Base-by-base conservation (phyloP, 805 yeast species). In the Metschnikowia similis region DNA sequence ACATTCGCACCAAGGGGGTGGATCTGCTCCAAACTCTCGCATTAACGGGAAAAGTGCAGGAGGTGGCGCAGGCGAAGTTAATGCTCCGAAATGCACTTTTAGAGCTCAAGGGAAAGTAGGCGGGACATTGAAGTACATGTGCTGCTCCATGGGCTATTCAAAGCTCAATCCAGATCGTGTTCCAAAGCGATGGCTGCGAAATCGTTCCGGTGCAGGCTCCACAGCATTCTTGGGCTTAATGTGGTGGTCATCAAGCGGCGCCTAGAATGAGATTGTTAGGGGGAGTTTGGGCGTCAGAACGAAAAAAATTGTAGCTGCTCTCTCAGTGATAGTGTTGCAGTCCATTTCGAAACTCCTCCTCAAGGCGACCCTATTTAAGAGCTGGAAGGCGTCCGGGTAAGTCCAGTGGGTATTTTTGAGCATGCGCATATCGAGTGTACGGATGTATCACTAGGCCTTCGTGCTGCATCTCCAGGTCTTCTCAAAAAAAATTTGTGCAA, bases 1-100 rank as follows among this genome's bases (percentile, higher is more conserved):
- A 44, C 36, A 40, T 48, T 43, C 41, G 53, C 16, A 38, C 37
- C 34, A 49, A 52, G 36, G 45, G 48, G 8, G 37, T 45, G 26
- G 52, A 50, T 44, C 35, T 48, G 44, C 52, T 48, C 14, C 58
- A 55, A 45, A 51, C 51, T 13, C 41, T 55, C 30, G 42, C 49
- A 6, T 45, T 56, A 27, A 47, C 49, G 10, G 60, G 60, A 8
- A 42, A 41, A 8, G 50, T 51, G n/a, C 52, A 41, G 13, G 53
- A 53, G 29, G 49, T 55, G 1, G 41, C 42, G 11, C 55, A 46
- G 28, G 56, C 56, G 9, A 48, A 49, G 41, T 42, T 46, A 30
- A 49, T 50, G 50, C 50, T 53, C 21, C 49, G 53, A 17, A 48
- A 50, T 9, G 56, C 55, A 11, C 37, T 55, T 28, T 10, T 47